Base-by-base conservation (phyloP, 192 early-diverging fungal genomes). In the Fimicolochytrium jonesii region DNA sequence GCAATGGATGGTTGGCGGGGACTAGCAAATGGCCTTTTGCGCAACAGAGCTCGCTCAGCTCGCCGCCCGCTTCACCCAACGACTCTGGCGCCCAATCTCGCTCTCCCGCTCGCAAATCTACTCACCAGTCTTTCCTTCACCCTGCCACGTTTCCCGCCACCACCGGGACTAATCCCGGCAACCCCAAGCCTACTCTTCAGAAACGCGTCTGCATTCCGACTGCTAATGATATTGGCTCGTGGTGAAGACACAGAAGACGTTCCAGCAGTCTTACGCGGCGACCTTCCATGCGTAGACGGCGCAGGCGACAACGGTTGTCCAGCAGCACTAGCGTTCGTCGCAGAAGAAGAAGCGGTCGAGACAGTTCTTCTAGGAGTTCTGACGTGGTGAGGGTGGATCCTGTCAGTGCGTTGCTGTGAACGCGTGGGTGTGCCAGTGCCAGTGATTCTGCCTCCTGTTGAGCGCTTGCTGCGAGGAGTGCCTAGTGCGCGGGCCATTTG, bases 41-140 rank as follows among this genome's bases (percentile, higher is more conserved):
- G n/a, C n/a, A n/a, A n/a, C n/a, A n/a, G n/a, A n/a, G n/a, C n/a
- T n/a, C n/a, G n/a, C n/a, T n/a, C n/a, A n/a, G n/a, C n/a, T n/a
- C n/a, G n/a, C n/a, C n/a, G n/a, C n/a, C n/a, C n/a, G n/a, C n/a
- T n/a, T n/a, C n/a, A n/a, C n/a, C 6, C 4, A 35, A 35, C 20
- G n/a, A n/a, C 41, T 42, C 17, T n/a, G 20, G 1, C 20, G 41
- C 41, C 17, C 41, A 42, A 42, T 42, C 41, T n/a, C 17, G 41
- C 1, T 18, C 41, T 42, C 17, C 20, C 41, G 17, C 1, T 15
- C 20, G 41, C 17, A n/a, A 15, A 15, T 42, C 41, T n/a, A 42
- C 62, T 23, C 42, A 64, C 62, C 62, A 64, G 20, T 11, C 62
- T 33, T 5, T 64, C 62, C 28, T 64, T 64, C 11, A 46, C 51